phyloP scores from a whole-genome alignment of 208 protist genomes.

The Trypanosoma caninum region DNA sequence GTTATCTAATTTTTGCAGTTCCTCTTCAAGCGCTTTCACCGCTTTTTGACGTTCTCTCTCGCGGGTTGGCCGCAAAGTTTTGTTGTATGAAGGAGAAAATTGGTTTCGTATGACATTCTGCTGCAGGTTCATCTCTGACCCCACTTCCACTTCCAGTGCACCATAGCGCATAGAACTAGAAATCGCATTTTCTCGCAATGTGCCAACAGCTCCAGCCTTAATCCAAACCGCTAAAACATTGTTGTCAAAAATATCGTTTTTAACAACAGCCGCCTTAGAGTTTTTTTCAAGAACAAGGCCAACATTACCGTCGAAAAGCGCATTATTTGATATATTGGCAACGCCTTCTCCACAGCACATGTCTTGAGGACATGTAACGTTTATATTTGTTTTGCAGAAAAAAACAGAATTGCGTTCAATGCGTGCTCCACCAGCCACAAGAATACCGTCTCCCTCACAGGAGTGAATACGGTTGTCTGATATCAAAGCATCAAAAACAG shows the following conservation, averaged over 20 bases:
- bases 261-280: conserved; percentile 21
- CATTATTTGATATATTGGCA: conserved; percentile 26
- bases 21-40: conserved; percentile 25
- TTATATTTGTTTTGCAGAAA: conserved; percentile 61
- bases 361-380: conserved; percentile 28
- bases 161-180: conserved; percentile 56
- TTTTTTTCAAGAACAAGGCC: conserved; percentile 53
- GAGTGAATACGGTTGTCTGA: conserved; percentile 54
- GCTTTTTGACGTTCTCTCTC: conserved; percentile 47
- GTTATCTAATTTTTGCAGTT: conserved; percentile 28
- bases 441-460: conserved; percentile 52
- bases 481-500: conserved; percentile 33
- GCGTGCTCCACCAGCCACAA: conserved; percentile 43
- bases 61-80: conserved; percentile 41
- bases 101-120: conserved; percentile 81
- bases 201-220: conserved; percentile 33
- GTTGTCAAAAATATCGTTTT: conserved; percentile 89
- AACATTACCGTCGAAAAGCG: conserved; percentile 60
- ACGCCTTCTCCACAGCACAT: neutral
- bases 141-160: conserved; percentile 51
- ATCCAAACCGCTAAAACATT: conserved; percentile 42
- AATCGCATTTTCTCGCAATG: conserved; percentile 69
- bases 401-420: conserved; percentile 65
- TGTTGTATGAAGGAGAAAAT: conserved; percentile 84
- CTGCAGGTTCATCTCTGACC: conserved; percentile 42